Conservation (phyloP, 345 rosid species). For the Pistacia integerrima region DNA sequence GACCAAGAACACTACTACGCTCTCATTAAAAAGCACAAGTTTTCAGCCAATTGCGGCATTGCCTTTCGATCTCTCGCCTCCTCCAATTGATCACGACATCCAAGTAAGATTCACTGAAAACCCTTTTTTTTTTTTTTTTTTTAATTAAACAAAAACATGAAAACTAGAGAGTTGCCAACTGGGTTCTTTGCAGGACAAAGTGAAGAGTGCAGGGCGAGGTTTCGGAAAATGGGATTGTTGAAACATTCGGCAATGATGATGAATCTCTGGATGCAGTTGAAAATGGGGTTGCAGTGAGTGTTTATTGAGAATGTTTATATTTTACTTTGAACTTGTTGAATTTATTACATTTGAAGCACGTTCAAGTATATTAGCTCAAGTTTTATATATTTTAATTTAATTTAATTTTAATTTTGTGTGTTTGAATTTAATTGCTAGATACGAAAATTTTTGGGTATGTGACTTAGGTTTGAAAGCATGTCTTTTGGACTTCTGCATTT, state of each 20-base stretch:
- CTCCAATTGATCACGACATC: constrained; percentile 84
- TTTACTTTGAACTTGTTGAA: not conserved
- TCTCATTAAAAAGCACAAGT: constrained; percentile 17
- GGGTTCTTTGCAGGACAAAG: constrained; percentile 47
- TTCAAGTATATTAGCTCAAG: not conserved
- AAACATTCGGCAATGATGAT: constrained; percentile 79
- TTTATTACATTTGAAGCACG: no score
- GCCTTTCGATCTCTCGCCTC: constrained; percentile 77
- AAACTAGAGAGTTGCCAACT: not conserved
- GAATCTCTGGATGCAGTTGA: constrained; percentile 79
- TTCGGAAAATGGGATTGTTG: constrained; percentile 73
- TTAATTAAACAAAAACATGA: not conserved
- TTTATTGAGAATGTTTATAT: not conserved
- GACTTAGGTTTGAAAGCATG: not conserved
- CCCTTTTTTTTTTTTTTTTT: not conserved
- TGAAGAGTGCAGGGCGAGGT: constrained; percentile 61
- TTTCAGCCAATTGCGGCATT: constrained; percentile 41
- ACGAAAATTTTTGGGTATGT: no score
- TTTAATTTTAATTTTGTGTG: not conserved
- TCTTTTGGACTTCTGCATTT: not conserved
- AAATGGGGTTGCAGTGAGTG: constrained; percentile 61
- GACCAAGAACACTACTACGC: constrained; percentile 22
- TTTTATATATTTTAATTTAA: no score
- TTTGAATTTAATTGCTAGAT: not conserved
- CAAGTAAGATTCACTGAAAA: constrained; percentile 35